phyloP scores from a whole-genome alignment of 495 filamentous ascomycete species.

The Xylaria flabelliformis region DNA sequence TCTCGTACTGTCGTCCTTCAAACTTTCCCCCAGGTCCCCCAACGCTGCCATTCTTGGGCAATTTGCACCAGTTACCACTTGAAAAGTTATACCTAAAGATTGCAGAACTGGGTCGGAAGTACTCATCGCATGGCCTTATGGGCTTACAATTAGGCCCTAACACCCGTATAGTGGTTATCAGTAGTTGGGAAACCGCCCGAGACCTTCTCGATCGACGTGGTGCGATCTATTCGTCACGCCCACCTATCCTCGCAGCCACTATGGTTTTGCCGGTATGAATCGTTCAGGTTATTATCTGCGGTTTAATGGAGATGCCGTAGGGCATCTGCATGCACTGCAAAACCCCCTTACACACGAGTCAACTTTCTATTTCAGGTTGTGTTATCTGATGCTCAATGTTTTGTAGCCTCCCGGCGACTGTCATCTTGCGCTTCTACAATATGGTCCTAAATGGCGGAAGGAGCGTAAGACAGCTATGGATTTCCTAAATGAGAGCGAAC shows the following conservation, averaged over 20 bases:
- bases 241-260: conserved; percentile 28
- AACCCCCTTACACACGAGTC: not conserved
- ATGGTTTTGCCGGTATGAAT: conserved; percentile 31
- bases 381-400: not conserved
- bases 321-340: not conserved
- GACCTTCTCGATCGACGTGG: conserved; percentile 31
- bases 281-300: not conserved
- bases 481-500: conserved; percentile 38
- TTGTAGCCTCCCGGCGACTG: conserved; percentile 41
- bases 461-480: conserved; percentile 41
- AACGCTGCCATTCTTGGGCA: conserved; percentile 49
- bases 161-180: conserved; percentile 18
- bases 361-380: not conserved
- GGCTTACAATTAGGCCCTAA: conserved; percentile 21
- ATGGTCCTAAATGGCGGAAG: conserved; percentile 37
- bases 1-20: not conserved
- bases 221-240: conserved; percentile 29
- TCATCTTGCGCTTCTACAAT: conserved; percentile 51
- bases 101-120: conserved; percentile 15
- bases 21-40: conserved; percentile 32
- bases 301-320: not conserved
- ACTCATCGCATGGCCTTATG: conserved; percentile 22
- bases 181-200: conserved; percentile 28
- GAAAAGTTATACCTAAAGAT: conserved; percentile 16
- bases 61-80: conserved; percentile 50